Percentiles rank a stretch among this genome's conserved stretches.
Evolutionary conservation across 2,329 filamentous ascomycete genomes (phyloP).

Genomic region (Leptographium procerum): DNA sequence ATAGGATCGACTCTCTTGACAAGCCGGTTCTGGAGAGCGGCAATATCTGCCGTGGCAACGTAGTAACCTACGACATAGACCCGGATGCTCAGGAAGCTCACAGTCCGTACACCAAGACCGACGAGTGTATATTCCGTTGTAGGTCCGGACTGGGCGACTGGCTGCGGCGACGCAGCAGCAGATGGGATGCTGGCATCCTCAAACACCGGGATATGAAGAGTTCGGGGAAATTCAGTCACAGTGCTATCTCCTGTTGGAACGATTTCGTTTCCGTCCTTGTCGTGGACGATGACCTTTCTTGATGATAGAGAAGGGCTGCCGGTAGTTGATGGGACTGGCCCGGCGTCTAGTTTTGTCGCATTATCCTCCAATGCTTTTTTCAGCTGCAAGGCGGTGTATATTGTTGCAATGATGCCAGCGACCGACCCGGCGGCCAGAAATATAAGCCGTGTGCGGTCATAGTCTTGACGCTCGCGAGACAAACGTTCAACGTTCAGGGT

Average conservation of each 20-base stretch:
- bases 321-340: slow-evolving; percentile 19
- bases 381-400: slow-evolving; percentile 42
- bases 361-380: slow-evolving; percentile 24
- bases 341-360: slow-evolving; percentile 27
- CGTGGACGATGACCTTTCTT: slow-evolving; percentile 47
- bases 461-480: slow-evolving; percentile 32
- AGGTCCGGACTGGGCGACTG: not conserved
- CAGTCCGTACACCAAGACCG: slow-evolving; percentile 76
- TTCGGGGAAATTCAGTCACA: slow-evolving; percentile 69
- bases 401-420: slow-evolving; percentile 36
- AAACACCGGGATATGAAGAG: slow-evolving; percentile 48
- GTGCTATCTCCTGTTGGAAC: slow-evolving; percentile 71
- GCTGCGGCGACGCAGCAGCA: not conserved
- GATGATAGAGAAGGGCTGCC: not conserved
- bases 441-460: slow-evolving; percentile 37
- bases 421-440: slow-evolving; percentile 40
- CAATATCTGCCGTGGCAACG: slow-evolving; percentile 72
- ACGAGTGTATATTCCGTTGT: slow-evolving; percentile 71
- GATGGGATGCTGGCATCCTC: slow-evolving; percentile 3
- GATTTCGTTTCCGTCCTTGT: slow-evolving; percentile 59
- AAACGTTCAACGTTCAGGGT: slow-evolving; percentile 39
- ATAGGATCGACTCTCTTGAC: slow-evolving; percentile 63
- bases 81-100: slow-evolving; percentile 80
- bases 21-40: slow-evolving; percentile 65
- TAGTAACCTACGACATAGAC: slow-evolving; percentile 95